phyloP scores from a whole-genome alignment of 2,329 filamentous ascomycete species.

The Colletotrichum echinochloae region DNA sequence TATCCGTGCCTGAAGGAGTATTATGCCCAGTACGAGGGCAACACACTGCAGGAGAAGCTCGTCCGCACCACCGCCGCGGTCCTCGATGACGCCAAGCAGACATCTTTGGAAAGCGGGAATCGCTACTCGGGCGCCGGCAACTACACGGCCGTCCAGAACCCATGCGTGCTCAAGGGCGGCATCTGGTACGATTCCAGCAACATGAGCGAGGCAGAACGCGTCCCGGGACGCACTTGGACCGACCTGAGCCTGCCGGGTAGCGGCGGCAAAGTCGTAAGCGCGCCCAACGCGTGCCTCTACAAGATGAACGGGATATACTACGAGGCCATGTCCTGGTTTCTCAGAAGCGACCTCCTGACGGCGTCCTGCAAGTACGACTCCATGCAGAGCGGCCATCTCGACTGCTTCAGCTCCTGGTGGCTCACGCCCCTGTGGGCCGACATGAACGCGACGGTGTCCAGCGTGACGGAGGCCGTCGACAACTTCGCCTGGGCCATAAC shows the following conservation, averaged over 20 bases:
- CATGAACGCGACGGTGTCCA: constrained; percentile 26
- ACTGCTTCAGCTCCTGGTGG: constrained; percentile 32
- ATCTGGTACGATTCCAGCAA: constrained; percentile 22
- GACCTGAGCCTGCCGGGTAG: constrained; percentile 10
- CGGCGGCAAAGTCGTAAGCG: not conserved
- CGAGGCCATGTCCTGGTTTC: constrained; percentile 13
- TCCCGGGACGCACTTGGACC: constrained; percentile 16
- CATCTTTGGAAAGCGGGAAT: not conserved
- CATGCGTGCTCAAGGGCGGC: constrained; percentile 29
- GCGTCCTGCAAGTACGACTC: constrained; percentile 20
- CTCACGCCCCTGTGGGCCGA: constrained; percentile 30
- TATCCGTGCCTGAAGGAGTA: constrained; percentile 35
- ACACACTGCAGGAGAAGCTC: constrained; percentile 21
- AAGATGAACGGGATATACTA: constrained; percentile 30
- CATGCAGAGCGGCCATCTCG: constrained; percentile 35
- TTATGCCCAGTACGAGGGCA: constrained; percentile 7
- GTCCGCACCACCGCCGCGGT: constrained; percentile 28
- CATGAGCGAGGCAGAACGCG: not conserved
- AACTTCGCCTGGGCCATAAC: constrained; percentile 31
- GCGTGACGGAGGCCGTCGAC: constrained; percentile 19
- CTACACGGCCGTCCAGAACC: constrained; percentile 22
- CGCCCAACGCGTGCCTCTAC: constrained; percentile 31
- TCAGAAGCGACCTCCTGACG: constrained; percentile 9
- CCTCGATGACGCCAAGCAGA: constrained; percentile 4
- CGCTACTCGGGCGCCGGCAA: constrained; percentile 10